These are phyloP conservation scores for Porcisia hertigi DNA, from an alignment of 208 protist genomes.

Conservation along the genomic window DNA sequence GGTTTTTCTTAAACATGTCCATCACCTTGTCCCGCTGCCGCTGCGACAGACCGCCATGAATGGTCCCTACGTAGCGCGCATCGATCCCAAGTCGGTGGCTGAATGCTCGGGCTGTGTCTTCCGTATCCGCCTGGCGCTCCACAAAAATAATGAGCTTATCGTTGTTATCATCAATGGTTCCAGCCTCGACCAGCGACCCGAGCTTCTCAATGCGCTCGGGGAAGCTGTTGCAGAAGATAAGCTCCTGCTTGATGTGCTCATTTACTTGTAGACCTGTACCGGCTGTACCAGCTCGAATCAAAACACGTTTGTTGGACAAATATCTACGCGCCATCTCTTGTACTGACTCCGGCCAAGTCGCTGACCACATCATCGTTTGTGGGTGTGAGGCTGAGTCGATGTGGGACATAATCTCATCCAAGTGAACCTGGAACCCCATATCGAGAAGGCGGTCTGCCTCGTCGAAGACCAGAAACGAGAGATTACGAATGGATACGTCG, in stretches of 20 bases:
- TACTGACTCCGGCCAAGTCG: constrained; percentile 91
- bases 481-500: constrained; percentile 77
- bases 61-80: constrained; percentile 72
- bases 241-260: constrained; percentile 77
- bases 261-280: constrained; percentile 86
- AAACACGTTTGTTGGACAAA: constrained; percentile 72
- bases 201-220: constrained; percentile 71
- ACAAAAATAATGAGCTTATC: constrained; percentile 93
- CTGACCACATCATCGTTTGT: constrained; percentile 98
- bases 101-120: constrained; percentile 62
- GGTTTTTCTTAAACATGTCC: constrained; percentile 85
- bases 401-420: constrained; percentile 95
- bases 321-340: constrained; percentile 86
- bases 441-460: constrained; percentile 98
- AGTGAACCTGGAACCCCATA: constrained; percentile 92
- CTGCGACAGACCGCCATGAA: constrained; percentile 96
- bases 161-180: constrained; percentile 84
- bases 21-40: constrained; percentile 89
- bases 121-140: constrained; percentile 88
- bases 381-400: constrained; percentile 39
- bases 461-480: constrained; percentile 99
- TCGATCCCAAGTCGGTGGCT: constrained; percentile 71
- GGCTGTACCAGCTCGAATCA: constrained; percentile 86
- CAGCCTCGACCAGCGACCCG: constrained; percentile 68
- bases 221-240: constrained; percentile 66